Evolutionary conservation across 2,329 filamentous ascomycete genomes (phyloP).

Genomic region (Chaetoscypha palmicola): DNA sequence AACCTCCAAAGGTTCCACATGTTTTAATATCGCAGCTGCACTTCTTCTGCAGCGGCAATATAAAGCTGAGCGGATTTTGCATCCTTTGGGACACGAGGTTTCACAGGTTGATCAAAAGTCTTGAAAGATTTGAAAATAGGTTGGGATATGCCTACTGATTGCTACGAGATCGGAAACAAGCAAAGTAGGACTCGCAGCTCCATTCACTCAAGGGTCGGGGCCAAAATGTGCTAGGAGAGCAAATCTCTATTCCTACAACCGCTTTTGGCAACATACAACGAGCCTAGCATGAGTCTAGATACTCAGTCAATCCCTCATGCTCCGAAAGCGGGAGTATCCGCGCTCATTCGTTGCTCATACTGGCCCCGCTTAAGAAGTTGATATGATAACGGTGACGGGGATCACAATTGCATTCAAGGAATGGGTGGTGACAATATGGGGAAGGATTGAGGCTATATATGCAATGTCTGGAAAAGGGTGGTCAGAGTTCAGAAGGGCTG

Average conservation of each 20-base stretch:
- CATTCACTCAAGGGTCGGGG: too few relatives aligned
- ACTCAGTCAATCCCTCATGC: too few relatives aligned
- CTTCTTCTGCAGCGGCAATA: constrained; percentile 21
- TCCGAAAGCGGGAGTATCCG: constrained; percentile 25
- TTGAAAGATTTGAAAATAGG: constrained; percentile 1
- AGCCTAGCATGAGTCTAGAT: too few relatives aligned
- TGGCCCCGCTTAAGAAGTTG: constrained; percentile 9
- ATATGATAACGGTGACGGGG: constrained; percentile 10
- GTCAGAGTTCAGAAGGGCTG: constrained; percentile 11
- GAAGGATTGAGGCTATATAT: constrained; percentile 19
- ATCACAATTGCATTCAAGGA: constrained; percentile 6
- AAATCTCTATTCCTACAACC: too few relatives aligned
- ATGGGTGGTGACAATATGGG: constrained; percentile 10
- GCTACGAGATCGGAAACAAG: constrained; percentile 24
- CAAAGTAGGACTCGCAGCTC: neutral
- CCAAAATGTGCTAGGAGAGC: too few relatives aligned
- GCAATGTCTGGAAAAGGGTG: constrained; percentile 7
- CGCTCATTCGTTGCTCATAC: constrained; percentile 4
- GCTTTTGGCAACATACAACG: too few relatives aligned
- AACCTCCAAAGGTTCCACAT: constrained; percentile 21
- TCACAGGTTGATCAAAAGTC: constrained; percentile 17
- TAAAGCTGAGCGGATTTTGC: constrained; percentile 16
- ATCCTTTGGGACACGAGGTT: constrained; percentile 27
- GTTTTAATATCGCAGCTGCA: constrained; percentile 10
- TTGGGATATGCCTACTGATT: constrained; percentile 22